A percentile compares a stretch with the other conserved stretches of the same genome.
Evolutionary conservation across 2,329 filamentous ascomycete species (phyloP).

Genomic region (Aureobasidium sp.): DNA sequence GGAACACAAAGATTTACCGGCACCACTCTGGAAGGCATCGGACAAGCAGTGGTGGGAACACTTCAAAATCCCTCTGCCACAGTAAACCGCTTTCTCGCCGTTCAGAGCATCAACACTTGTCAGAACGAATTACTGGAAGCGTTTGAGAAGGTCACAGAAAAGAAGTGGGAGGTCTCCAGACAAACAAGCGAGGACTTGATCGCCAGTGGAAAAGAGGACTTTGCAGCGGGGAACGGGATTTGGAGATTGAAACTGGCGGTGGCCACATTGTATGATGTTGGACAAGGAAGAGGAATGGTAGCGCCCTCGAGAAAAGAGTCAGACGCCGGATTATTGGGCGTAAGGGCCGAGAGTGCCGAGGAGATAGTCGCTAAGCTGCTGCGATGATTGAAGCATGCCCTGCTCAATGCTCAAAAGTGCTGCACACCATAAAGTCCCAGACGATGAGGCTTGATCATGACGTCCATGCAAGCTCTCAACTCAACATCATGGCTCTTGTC

Average conservation of each 20-base stretch:
- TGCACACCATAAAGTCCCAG: slow-evolving; percentile 1
- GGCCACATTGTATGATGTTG: slow-evolving; percentile 18
- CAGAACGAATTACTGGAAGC: slow-evolving; percentile 49
- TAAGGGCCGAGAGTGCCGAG: slow-evolving; percentile 15
- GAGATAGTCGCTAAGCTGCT: slow-evolving; percentile 17
- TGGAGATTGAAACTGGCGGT: slow-evolving; percentile 18
- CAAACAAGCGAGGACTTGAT: slow-evolving; percentile 13
- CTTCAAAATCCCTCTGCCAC: slow-evolving; percentile 44
- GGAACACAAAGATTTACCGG: slow-evolving; percentile 45
- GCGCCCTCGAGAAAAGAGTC: slow-evolving; percentile 15
- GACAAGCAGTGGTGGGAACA: slow-evolving; percentile 42
- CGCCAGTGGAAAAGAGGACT: slow-evolving; percentile 6
- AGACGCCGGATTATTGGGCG: slow-evolving; percentile 19
- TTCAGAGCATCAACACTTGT: slow-evolving; percentile 47
- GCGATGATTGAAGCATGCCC: background rate
- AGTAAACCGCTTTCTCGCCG: slow-evolving; percentile 50
- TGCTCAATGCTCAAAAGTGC: background rate
- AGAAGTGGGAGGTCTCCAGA: slow-evolving; percentile 13
- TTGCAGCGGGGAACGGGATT: background rate
- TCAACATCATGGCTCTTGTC: background rate
- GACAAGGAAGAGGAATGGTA: slow-evolving; percentile 14
- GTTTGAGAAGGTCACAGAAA: slow-evolving; percentile 17
- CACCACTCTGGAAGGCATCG: slow-evolving; percentile 47
- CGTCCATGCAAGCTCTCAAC: background rate
- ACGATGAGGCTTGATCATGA: background rate